A percentile compares a stretch with the other conserved stretches of the same genome.
phyloP scores from a whole-genome alignment of 2,329 filamentous ascomycete genomes.

The Lizonia empirigonia region DNA sequence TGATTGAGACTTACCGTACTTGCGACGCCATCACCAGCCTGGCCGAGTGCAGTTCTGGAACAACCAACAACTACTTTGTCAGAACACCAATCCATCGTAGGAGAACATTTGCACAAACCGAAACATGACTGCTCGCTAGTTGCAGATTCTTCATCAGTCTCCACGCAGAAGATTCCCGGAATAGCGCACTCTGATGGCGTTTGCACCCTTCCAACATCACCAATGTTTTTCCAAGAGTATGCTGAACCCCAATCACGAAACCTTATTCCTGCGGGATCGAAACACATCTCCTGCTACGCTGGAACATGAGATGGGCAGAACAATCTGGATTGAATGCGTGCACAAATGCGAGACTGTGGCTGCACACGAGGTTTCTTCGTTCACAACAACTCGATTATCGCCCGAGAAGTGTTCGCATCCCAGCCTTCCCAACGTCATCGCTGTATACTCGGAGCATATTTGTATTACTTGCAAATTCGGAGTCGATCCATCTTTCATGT shows the following conservation, averaged over 20 bases:
- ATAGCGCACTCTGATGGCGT: not conserved
- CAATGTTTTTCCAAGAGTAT: not conserved
- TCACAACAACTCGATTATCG: not conserved
- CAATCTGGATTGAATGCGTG: not conserved
- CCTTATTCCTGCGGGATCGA: not conserved
- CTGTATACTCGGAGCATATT: not conserved
- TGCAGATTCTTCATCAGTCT: not conserved
- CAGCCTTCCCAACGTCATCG: not conserved
- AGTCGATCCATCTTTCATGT: conserved; percentile 5
- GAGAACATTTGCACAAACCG: no score
- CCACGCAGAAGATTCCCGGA: not conserved
- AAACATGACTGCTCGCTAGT: not conserved
- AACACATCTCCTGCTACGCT: not conserved
- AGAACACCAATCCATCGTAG: no score
- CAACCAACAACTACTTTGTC: no score
- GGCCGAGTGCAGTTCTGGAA: no score
- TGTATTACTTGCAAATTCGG: not conserved
- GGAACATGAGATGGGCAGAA: not conserved
- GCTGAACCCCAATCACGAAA: not conserved
- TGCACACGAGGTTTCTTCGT: not conserved
- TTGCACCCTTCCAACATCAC: conserved; percentile 3
- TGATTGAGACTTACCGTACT: no score
- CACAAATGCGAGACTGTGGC: not conserved
- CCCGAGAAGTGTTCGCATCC: not conserved
- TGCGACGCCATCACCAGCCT: no score